A percentile compares a stretch with the other conserved stretches of the same genome.
Evolutionary conservation across 2,329 filamentous ascomycete genomes (phyloP).

Genomic region (Pseudopithomyces chartarum): DNA sequence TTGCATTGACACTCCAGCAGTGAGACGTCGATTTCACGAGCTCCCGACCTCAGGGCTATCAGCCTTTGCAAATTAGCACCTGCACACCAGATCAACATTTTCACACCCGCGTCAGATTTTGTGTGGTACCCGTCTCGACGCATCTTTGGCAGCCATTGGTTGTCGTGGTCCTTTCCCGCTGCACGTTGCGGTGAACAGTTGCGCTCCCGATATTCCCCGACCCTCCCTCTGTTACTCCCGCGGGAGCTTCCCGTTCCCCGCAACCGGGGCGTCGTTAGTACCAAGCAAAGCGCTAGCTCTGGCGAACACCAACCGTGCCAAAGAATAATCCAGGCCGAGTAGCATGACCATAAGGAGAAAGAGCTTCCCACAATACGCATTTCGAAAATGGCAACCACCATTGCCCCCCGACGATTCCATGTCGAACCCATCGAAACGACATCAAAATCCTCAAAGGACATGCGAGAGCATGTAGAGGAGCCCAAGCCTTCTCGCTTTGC

Average conservation of each 20-base stretch:
- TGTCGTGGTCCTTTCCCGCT: background rate
- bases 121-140: background rate
- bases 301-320: background rate
- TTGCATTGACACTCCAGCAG: background rate
- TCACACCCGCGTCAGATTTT: background rate
- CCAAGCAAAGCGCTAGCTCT: conserved; percentile 12
- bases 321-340: background rate
- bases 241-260: conserved; percentile 18
- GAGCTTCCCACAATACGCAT: conserved; percentile 5
- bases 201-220: conserved; percentile 24
- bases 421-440: conserved; percentile 46
- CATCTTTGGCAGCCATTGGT: background rate
- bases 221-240: background rate
- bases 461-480: conserved; percentile 28
- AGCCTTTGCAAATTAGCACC: too few species aligned
- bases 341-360: conserved; percentile 19
- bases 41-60: too few species aligned
- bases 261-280: conserved; percentile 8
- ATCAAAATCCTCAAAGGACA: conserved; percentile 56
- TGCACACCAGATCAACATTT: background rate
- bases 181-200: background rate
- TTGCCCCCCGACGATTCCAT: conserved; percentile 43
- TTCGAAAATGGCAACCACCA: conserved; percentile 36
- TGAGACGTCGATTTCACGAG: conserved; percentile 3
- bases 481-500: conserved; percentile 35